Percentiles rank a stretch among this genome's conserved stretches.
phyloP scores from a whole-genome alignment of 257 asterid species.

The Solanum corneliomulleri region DNA sequence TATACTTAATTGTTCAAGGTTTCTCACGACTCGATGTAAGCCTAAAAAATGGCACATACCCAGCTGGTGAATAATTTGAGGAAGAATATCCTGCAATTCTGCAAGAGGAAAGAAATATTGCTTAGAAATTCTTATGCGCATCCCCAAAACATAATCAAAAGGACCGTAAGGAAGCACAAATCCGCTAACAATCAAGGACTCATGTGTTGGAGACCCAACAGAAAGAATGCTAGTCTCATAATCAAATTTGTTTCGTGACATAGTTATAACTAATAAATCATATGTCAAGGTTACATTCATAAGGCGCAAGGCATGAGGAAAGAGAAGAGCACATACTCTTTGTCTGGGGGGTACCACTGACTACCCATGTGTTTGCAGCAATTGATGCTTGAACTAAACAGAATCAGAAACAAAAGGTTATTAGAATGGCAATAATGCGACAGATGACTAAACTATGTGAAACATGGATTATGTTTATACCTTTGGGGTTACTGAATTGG shows the following conservation, averaged over 20 bases:
- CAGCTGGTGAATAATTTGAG: slow-evolving; percentile 11
- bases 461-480: slow-evolving; percentile 2
- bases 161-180: background rate
- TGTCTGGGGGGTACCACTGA: slow-evolving; percentile 67
- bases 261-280: background rate
- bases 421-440: background rate
- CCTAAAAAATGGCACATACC: background rate
- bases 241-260: background rate
- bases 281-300: background rate
- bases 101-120: background rate
- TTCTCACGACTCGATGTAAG: background rate
- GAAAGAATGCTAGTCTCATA: background rate
- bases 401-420: background rate
- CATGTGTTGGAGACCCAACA: background rate
- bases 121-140: background rate
- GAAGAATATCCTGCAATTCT: slow-evolving; percentile 17
- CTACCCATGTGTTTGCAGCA: slow-evolving; percentile 75
- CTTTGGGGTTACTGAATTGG: slow-evolving; percentile 59
- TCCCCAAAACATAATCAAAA: background rate
- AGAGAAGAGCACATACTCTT: slow-evolving; percentile 34
- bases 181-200: background rate
- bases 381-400: slow-evolving; percentile 60
- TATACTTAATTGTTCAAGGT: background rate
- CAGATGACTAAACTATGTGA: background rate
- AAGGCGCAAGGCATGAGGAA: background rate